A percentile compares a stretch with the other conserved stretches of the same genome.
Conservation (phyloP, 2,329 filamentous ascomycete genomes). For the Exophiala spinifera region DNA sequence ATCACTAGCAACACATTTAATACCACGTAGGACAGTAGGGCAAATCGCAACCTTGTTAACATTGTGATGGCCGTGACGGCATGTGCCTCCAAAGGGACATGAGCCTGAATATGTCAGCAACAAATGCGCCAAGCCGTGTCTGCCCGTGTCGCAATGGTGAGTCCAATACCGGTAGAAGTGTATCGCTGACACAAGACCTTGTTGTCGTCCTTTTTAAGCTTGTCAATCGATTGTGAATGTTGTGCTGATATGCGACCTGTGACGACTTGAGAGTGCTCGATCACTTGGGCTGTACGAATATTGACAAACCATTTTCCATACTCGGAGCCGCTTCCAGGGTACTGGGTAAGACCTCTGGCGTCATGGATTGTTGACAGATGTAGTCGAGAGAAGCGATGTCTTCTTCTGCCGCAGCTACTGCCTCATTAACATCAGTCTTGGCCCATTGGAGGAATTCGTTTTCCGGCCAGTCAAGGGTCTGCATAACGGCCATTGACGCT, state of each 20-base stretch:
- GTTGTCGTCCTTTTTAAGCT: background rate
- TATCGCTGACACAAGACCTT: slow-evolving; percentile 4
- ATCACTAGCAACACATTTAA: slow-evolving; percentile 71
- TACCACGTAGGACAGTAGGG: slow-evolving; percentile 78
- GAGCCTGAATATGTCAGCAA: slow-evolving; percentile 59
- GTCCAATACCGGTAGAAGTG: slow-evolving; percentile 10
- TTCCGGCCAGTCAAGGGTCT: slow-evolving; percentile 5
- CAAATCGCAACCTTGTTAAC: slow-evolving; percentile 83
- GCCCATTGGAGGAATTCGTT: background rate
- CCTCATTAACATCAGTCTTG: background rate
- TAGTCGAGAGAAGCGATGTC: background rate
- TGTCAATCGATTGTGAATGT: background rate
- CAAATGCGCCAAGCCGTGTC: no score
- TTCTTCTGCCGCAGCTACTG: background rate
- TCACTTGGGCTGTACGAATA: no score
- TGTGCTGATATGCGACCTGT: background rate
- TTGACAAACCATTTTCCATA: background rate
- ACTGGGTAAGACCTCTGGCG: background rate
- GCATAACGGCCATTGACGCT: slow-evolving; percentile 1
- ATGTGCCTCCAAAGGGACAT: slow-evolving; percentile 76
- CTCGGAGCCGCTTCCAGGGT: background rate
- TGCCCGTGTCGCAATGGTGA: background rate
- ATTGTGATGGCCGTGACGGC: slow-evolving; percentile 74
- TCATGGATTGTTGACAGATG: background rate
- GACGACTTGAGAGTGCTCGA: slow-evolving; percentile 2